Percentiles rank a stretch among this genome's conserved stretches.
These are phyloP conservation scores for Ascochyta viciae-villosae DNA, from an alignment of 2,329 filamentous ascomycete species.

Conservation along the genomic window DNA sequence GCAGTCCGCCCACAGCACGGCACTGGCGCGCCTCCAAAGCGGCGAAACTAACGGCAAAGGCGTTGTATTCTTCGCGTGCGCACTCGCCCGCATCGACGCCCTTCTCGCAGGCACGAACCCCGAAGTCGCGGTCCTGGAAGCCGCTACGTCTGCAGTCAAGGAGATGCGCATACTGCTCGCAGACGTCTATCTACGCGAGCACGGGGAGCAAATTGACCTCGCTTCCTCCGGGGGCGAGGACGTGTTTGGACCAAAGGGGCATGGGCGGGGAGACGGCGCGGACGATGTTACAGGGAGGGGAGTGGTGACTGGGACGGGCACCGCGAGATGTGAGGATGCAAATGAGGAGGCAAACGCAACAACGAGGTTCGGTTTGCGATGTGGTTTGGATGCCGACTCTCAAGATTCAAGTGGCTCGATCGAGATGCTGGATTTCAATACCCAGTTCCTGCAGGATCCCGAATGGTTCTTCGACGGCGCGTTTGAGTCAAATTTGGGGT, in stretches of 20 bases:
- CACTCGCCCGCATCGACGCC: constrained; percentile 35
- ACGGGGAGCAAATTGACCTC: constrained; percentile 32
- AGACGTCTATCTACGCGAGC: constrained; percentile 27
- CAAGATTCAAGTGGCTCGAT: too few species aligned
- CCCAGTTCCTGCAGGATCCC: constrained; percentile 7
- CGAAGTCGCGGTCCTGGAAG: constrained; percentile 25
- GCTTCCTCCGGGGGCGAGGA: too few species aligned
- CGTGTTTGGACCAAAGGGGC: constrained; percentile 1
- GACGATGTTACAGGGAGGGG: constrained; percentile 4
- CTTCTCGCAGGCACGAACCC: constrained; percentile 22
- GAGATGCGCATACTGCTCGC: constrained; percentile 24
- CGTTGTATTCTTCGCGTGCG: constrained; percentile 26
- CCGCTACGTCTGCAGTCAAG: constrained; percentile 25
- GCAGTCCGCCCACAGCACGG: constrained; percentile 11
- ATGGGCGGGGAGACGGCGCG: constrained; percentile 20
- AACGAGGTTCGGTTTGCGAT: too few species aligned
- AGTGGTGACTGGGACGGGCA: background rate
- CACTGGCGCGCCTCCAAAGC: constrained; percentile 24
- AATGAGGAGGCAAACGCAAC: too few species aligned
- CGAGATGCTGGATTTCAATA: background rate
- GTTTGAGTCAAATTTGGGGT: too few species aligned
- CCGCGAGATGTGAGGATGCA: too few species aligned
- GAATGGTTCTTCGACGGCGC: constrained; percentile 8
- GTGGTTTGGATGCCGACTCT: too few species aligned
- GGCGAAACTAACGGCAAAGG: constrained; percentile 40